These are phyloP conservation scores for Glutinoglossum americanum DNA, from an alignment of 495 filamentous ascomycete genomes.

Conservation along the genomic window DNA sequence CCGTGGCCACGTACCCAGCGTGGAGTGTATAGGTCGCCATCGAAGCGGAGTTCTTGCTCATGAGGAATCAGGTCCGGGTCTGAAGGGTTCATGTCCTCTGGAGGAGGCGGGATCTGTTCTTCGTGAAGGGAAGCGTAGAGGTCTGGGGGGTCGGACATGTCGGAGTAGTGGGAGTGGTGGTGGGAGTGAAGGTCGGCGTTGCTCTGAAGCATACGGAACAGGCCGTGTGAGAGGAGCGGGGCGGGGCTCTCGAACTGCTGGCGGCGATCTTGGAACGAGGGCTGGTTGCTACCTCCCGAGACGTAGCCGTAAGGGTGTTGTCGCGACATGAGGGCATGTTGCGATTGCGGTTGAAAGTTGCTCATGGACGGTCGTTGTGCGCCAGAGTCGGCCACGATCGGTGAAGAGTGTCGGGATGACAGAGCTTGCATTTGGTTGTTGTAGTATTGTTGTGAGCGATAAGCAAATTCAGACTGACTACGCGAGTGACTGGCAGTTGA, in stretches of 20 bases:
- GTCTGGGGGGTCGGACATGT: conserved; percentile 47
- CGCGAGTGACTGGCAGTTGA: conserved; percentile 25
- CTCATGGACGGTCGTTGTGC: not conserved
- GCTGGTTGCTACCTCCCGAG: conserved; percentile 7
- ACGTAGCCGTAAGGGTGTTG: not conserved
- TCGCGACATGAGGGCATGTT: not conserved
- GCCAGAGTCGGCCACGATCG: not conserved
- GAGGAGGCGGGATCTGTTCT: conserved; percentile 42
- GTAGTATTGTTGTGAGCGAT: conserved; percentile 29
- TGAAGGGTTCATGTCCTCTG: conserved; percentile 52
- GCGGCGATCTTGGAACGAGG: conserved; percentile 21
- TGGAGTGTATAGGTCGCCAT: conserved; percentile 58
- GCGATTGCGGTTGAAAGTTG: not conserved
- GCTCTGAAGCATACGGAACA: conserved; percentile 46
- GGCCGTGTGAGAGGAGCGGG: conserved; percentile 37
- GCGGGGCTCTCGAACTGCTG: conserved; percentile 22
- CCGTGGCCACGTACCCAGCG: conserved; percentile 59
- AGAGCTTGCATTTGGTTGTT: conserved; percentile 4
- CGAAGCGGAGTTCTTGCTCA: conserved; percentile 57
- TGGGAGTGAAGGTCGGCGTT: conserved; percentile 38
- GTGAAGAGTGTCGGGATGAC: not conserved
- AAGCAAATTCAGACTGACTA: conserved; percentile 31
- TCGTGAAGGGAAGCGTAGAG: conserved; percentile 48
- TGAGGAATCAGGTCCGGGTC: conserved; percentile 48
- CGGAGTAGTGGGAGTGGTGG: conserved; percentile 35